Conservation (phyloP, 345 rosid genomes). For the Salix dunnii region DNA sequence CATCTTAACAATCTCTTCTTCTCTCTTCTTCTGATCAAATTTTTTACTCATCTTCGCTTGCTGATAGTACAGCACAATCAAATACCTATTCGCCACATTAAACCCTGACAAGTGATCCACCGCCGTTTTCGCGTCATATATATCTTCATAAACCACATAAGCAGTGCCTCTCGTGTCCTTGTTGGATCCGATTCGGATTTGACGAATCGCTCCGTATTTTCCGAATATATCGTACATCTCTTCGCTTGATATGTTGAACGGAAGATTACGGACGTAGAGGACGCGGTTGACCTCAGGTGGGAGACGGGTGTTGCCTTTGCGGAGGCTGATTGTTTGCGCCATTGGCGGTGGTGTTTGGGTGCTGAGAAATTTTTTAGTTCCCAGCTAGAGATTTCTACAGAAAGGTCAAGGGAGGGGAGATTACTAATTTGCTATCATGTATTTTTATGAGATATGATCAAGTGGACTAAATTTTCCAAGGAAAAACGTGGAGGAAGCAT, state of each 20-base stretch:
- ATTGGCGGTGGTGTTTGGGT: conserved; percentile 21
- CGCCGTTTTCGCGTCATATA: conserved; percentile 93
- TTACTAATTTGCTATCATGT: background rate
- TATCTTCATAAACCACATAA: conserved; percentile 92
- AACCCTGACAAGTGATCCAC: conserved; percentile 97
- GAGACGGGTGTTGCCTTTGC: conserved; percentile 83
- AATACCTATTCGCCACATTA: conserved; percentile 90
- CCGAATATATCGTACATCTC: conserved; percentile 99
- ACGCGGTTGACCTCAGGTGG: conserved; percentile 95
- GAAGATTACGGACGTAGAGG: conserved; percentile 94
- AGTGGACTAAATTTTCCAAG: background rate
- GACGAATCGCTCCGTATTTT: conserved; percentile 93
- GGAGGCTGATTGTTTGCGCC: conserved; percentile 61
- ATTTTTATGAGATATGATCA: background rate
- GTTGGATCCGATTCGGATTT: conserved; percentile 83
- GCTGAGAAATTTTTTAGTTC: background rate
- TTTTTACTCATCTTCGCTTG: conserved; percentile 92
- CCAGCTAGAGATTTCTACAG: background rate
- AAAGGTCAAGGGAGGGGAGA: background rate
- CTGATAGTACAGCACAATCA: conserved; percentile 87
- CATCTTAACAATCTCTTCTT: conserved; percentile 73
- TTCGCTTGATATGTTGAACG: conserved; percentile 95
- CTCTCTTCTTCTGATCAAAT: conserved; percentile 91
- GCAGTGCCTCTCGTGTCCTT: conserved; percentile 96
- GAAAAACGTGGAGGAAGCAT: background rate